These are phyloP conservation scores for Massospora cicadina DNA, from an alignment of 371 early-diverging fungal genomes.

Conservation along the genomic window DNA sequence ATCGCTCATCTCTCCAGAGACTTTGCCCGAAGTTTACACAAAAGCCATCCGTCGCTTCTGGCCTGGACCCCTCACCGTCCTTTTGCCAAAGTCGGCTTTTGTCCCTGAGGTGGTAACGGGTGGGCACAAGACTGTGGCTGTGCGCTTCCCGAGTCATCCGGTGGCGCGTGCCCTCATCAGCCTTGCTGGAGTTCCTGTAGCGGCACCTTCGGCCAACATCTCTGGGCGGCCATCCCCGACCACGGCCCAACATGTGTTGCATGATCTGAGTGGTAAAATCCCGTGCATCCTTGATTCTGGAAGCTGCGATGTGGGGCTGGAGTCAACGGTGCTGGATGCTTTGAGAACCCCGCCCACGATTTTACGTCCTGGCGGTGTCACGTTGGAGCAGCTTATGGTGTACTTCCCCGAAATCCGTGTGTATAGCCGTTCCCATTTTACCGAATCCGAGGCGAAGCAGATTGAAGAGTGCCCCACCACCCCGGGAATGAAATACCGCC, in stretches of 20 bases:
- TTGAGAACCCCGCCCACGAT: conserved; percentile 53
- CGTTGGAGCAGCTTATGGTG: conserved; percentile 54
- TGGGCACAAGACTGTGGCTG: conserved; percentile 75
- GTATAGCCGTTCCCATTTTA: conserved; percentile 54
- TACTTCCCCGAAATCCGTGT: conserved; percentile 42
- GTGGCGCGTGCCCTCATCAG: conserved; percentile 81
- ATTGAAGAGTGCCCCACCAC: conserved; percentile 73
- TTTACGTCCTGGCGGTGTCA: conserved; percentile 96
- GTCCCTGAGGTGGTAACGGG: conserved; percentile 72
- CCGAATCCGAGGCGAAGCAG: conserved; percentile 23
- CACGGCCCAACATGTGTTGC: conserved; percentile 70
- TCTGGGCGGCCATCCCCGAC: conserved; percentile 96
- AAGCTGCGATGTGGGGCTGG: conserved; percentile 81
- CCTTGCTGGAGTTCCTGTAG: conserved; percentile 77
- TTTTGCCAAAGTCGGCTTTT: conserved; percentile 52
- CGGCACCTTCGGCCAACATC: conserved; percentile 99
- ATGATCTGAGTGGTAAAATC: conserved; percentile 73
- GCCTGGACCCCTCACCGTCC: conserved; percentile 97
- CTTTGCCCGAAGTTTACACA: conserved; percentile 29
- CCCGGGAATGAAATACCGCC: conserved; percentile 99
- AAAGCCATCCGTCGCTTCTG: conserved; percentile 67
- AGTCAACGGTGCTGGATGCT: conserved; percentile 90
- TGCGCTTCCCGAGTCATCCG: conserved; percentile 90
- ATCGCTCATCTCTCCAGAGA: conserved; percentile 24
- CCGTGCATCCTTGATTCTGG: conserved; percentile 89